Evolutionary conservation across 345 rosid species (phyloP), one percentile per base, ranked within the genome.

Genomic region (Brassica carinata): DNA sequence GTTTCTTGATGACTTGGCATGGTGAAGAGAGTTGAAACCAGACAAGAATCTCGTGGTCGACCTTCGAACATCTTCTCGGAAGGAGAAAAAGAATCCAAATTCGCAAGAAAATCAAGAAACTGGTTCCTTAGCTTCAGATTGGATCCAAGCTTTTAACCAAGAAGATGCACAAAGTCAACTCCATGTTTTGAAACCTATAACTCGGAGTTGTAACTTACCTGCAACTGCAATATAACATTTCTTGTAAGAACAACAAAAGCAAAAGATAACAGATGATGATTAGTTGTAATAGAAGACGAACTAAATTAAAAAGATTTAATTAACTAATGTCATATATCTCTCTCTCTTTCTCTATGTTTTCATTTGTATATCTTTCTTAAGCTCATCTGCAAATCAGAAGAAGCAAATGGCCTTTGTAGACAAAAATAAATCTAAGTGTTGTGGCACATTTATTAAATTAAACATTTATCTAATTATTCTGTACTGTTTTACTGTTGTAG

Each of bases 21-120:
- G 55, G 77, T 71, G 73, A 81, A 76, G 57, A 76, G 68, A 8
- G 73, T 71, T 61, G 81, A 81, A 29, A 81, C 84, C 58, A 81
- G 30, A 76, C 84, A 81, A 77, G 84, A 81, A 76, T 81, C 84
- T 10, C 81, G 68, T 66, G 84, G 64, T 19, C 81, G 77, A 15
- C 70, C 77, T 76, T 76, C 77, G 5, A 72, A 71, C 84, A 81
- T 81, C 64, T 80, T 78, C 34, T 33, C 43, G 71, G 19, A 71
- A 40, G 13, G 43, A 68, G 18, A 71, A 51, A 51, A 13, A 67
- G 2, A 61, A 75, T 11, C 8, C 74, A 10, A 59, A 5, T 7
- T 11, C 40, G 26, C 18, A 27, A 48, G 14, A 69, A 63, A 53
- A 78, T 4, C 36, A 27, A 14, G 69, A 65, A 55, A 23, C 36